These are phyloP conservation scores for Ophiostoma sp. DNA, from an alignment of 2,329 filamentous ascomycete genomes.

Conservation along the genomic window DNA sequence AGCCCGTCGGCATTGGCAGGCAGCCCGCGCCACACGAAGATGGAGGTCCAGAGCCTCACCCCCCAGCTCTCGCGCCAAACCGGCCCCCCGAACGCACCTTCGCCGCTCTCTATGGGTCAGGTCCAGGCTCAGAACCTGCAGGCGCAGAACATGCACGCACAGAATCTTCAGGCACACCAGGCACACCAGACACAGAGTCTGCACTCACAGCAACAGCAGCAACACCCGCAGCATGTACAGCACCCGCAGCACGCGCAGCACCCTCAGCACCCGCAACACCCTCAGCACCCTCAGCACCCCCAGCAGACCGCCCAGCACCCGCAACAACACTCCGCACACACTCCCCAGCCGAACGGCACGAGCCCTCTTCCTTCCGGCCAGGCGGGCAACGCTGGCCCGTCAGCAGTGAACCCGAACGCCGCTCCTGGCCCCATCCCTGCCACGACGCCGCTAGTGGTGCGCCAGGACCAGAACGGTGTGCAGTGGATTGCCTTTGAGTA, in stretches of 20 bases:
- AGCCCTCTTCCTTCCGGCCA: slow-evolving; percentile 26
- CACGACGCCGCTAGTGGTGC: slow-evolving; percentile 89
- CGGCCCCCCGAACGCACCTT: slow-evolving; percentile 35
- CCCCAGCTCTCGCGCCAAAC: slow-evolving; percentile 62
- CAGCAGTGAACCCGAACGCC: slow-evolving; percentile 73
- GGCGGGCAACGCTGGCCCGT: slow-evolving; percentile 31
- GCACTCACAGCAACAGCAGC: slow-evolving; percentile 26
- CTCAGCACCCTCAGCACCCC: slow-evolving; percentile 28
- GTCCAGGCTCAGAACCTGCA: slow-evolving; percentile 34
- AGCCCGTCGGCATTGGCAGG: slow-evolving; percentile 58
- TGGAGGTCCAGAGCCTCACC: slow-evolving; percentile 59
- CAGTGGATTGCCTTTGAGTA: slow-evolving; percentile 99
- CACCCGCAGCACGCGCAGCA: slow-evolving; percentile 37
- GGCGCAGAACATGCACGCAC: slow-evolving; percentile 43
- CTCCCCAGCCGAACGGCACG: slow-evolving; percentile 26
- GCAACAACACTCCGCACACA: slow-evolving; percentile 14
- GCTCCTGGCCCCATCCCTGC: slow-evolving; percentile 95
- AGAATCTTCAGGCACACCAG: slow-evolving; percentile 23
- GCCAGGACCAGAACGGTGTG: slow-evolving; percentile 93
- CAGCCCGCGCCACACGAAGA: slow-evolving; percentile 62
- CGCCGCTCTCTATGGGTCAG: slow-evolving; percentile 31
- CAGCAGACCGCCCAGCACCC: slow-evolving; percentile 32
- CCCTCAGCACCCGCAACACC: slow-evolving; percentile 21
- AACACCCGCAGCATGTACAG: slow-evolving; percentile 21
- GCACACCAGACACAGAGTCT: slow-evolving; percentile 25